Base-by-base conservation (phyloP, 306 rosid genomes). In the Oemleria cerasiformis region DNA sequence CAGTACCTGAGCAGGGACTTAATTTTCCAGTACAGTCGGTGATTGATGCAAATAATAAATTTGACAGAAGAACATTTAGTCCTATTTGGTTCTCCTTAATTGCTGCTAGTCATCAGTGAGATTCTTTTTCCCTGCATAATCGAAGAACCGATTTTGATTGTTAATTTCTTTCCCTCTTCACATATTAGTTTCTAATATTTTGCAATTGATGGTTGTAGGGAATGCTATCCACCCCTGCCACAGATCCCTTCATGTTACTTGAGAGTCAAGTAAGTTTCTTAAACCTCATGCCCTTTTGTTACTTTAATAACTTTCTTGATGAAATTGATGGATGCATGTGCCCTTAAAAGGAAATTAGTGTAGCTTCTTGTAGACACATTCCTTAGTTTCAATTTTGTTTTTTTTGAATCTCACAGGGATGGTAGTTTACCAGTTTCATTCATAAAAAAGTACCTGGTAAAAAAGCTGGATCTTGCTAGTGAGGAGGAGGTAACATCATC, bases 11-110 rank as follows among this genome's bases (percentile, higher is more conserved):
- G 2, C 36, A 30, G 55, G 84, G 77, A 47, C 50, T 76, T 68
- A 80, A 80, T 57, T 49, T 77, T 75, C 80, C 91, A 12, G 79
- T 77, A 62, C 65, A 36, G 70, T 21, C 73, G 48, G 65, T 68
- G 75, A 45, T 55, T 61, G 77, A 16, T 51, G 53, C 77, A 47
- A 47, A 56, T 57, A 62, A 38, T 50, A 67, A 50, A 77, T n/a
- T 40, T 67, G 77, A 47, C 19, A 53, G 56, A 70, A 53, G 56
- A 70, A 75, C 40, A 11, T 21, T 15, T 13, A 25, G 47, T 53
- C 82, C 87, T 54, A 34, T 77, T 38, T 90, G 93, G 96, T 86
- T 90, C 85, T 75, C 90, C 4, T 81, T 90, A 64, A 65, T 86
- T 69, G 84, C 96, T 83, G 81, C 89, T 38, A 47, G 69, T 72